Percentiles rank a stretch among this genome's conserved stretches.
Evolutionary conservation across 345 rosid species (phyloP).

Genomic region (Heritiera fomes): DNA sequence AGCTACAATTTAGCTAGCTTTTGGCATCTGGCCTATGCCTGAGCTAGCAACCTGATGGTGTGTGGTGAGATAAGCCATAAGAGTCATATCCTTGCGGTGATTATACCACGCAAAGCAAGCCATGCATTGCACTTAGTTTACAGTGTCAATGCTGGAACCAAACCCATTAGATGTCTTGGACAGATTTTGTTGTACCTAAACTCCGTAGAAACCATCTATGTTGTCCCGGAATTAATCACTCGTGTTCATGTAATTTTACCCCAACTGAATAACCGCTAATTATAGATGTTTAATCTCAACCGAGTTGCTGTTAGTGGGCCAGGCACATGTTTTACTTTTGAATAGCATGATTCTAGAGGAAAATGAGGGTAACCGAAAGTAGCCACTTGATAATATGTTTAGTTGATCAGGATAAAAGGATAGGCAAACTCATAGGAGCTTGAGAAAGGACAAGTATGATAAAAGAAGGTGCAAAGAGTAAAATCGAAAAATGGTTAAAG

Average conservation of each 20-base stretch:
- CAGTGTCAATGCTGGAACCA: slow-evolving; percentile 4
- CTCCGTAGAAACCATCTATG: neutral
- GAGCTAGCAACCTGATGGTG: neutral
- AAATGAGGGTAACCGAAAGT: slow-evolving; percentile 20
- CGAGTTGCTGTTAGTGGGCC: slow-evolving; percentile 17
- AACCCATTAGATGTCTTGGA: neutral
- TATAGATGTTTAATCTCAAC: slow-evolving; percentile 7
- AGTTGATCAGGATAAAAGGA: neutral
- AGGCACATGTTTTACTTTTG: slow-evolving; percentile 15
- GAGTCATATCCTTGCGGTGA: neutral
- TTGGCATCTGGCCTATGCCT: neutral
- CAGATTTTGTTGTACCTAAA: neutral
- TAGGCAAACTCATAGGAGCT: neutral
- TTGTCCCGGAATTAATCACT: slow-evolving; percentile 1
- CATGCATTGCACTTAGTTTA: neutral
- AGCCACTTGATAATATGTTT: slow-evolving; percentile 12
- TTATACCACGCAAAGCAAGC: neutral
- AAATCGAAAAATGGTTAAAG: too few relatives aligned
- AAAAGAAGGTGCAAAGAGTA: too few relatives aligned
- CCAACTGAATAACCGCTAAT: neutral
- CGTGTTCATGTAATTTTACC: neutral
- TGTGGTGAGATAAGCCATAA: neutral
- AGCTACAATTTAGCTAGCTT: neutral
- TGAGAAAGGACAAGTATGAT: too few relatives aligned
- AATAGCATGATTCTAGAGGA: slow-evolving; percentile 10